These are phyloP conservation scores for Paramecium caudatum DNA, from an alignment of 73 alveolate genomes.

Conservation along the genomic window DNA sequence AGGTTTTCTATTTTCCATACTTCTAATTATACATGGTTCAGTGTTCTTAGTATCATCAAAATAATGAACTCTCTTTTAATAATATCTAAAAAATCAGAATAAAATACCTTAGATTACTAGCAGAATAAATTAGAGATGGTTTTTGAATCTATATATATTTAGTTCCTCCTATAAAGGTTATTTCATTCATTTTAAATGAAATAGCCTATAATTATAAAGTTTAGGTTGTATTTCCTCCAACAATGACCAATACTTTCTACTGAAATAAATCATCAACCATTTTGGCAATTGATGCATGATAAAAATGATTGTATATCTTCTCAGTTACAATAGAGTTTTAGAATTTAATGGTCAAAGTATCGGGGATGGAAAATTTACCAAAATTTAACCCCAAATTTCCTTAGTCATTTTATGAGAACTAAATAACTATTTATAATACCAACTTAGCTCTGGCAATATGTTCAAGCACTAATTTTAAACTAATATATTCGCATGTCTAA, in stretches of 20 bases:
- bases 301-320: constrained; percentile 38
- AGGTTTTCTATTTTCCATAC: background rate
- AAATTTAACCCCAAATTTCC: constrained; percentile 25
- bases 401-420: constrained; percentile 43
- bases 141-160: background rate
- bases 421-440: background rate
- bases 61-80: background rate
- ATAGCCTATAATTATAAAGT: constrained; percentile 9
- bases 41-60: constrained; percentile 33
- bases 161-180: constrained; percentile 35
- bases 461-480: constrained; percentile 22
- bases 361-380: constrained; percentile 6
- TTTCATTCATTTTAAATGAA: constrained; percentile 25
- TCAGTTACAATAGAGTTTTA: background rate
- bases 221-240: constrained; percentile 50
- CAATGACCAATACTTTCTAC: background rate
- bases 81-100: background rate
- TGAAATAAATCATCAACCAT: constrained; percentile 26
- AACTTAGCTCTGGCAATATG: constrained; percentile 53
- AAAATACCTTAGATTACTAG: constrained; percentile 38
- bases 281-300: constrained; percentile 58
- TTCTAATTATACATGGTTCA: background rate
- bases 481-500: constrained; percentile 51
- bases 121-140: constrained; percentile 40
- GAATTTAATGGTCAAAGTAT: constrained; percentile 38